Evolutionary conservation across 345 rosid genomes (phyloP).

Genomic region (Theobroma cacao): DNA sequence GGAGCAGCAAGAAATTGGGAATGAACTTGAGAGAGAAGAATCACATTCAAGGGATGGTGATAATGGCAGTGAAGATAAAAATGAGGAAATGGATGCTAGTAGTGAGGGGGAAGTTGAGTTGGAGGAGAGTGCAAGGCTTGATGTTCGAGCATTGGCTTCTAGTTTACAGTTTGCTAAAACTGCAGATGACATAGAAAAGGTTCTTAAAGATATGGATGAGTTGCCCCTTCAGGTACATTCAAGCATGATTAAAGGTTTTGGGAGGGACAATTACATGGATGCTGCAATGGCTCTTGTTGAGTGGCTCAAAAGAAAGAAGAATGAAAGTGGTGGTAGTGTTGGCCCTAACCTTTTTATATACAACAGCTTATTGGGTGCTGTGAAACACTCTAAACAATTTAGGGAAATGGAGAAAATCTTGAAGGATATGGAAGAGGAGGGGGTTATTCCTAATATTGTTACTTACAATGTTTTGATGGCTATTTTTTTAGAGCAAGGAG

Average conservation of each 20-base stretch:
- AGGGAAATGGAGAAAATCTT: constrained; percentile 52
- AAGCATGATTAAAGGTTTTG: constrained; percentile 68
- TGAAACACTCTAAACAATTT: constrained; percentile 51
- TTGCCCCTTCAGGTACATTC: constrained; percentile 68
- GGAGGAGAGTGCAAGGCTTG: constrained; percentile 36
- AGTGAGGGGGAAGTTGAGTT: constrained; percentile 19
- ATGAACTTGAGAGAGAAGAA: constrained; percentile 34
- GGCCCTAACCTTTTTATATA: constrained; percentile 76
- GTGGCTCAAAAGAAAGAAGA: constrained; percentile 82
- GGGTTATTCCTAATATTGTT: constrained; percentile 60
- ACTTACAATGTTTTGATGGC: constrained; percentile 81
- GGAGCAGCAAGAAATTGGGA: constrained; percentile 51
- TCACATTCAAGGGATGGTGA: constrained; percentile 25
- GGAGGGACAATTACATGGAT: constrained; percentile 55
- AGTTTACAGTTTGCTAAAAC: constrained; percentile 59
- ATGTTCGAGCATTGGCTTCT: constrained; percentile 54
- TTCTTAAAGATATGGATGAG: constrained; percentile 61
- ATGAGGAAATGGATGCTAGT: neutral
- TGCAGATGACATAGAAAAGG: constrained; percentile 68
- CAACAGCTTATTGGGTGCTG: constrained; percentile 72
- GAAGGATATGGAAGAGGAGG: constrained; percentile 64
- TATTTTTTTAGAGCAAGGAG: constrained; percentile 57
- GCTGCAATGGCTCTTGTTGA: constrained; percentile 72
- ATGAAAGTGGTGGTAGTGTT: constrained; percentile 43
- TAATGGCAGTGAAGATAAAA: constrained; percentile 11